Base-by-base conservation (phyloP, 1,284 basidiomycete species). In the Rhodotorula sp. region DNA sequence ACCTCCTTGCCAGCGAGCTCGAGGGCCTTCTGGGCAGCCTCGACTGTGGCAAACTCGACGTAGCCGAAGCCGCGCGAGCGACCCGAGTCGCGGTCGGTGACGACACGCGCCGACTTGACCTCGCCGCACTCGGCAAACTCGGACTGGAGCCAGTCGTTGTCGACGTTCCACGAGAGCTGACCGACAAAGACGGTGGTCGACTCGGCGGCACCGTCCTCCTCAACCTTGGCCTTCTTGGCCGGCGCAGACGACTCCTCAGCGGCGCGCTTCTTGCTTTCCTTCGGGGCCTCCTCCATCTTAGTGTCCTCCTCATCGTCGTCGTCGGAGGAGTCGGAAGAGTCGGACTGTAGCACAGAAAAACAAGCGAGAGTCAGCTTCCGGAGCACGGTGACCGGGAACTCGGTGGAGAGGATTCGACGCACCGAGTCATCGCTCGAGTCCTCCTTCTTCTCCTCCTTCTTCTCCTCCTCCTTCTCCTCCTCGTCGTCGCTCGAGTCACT, bases 131-230 rank as follows among this genome's bases (percentile, higher is more conserved):
- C 85, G 62, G 89, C 88, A 78, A 99, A 98, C 82, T 97, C 95
- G 81, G 89, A 87, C 66, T 89, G 87, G 76, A 99, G 88, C 87
- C 94, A 93, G 82, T 97, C 95, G 81, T 94, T 91, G 85, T 98
- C 95, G 77, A 99, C 90, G 81, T 93, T 94, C 94, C 94, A 99
- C 48, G 93, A 95, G 63, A 99, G 86, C 75, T 88, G 88, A 67
- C 95, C 95, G 77, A 99, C 93, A 80, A 95, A 99, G 79, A 98
- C 87, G 64, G 89, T 90, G 80, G 86, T 89, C 60, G 85, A 86
- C 48, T 84, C 82, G 45, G 83, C 83, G 59, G 83, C 81, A 57
- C 81, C 78, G 47, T 77, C 80, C 77, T 47, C 79, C 72, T 87
- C 85, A 64, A 88, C 82, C 84, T 94, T 95, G 77, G 84, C 85